A percentile compares a stretch with the other conserved stretches of the same genome.
phyloP scores from a whole-genome alignment of 306 rosid genomes.

The Amphicarpaea edgeworthii region DNA sequence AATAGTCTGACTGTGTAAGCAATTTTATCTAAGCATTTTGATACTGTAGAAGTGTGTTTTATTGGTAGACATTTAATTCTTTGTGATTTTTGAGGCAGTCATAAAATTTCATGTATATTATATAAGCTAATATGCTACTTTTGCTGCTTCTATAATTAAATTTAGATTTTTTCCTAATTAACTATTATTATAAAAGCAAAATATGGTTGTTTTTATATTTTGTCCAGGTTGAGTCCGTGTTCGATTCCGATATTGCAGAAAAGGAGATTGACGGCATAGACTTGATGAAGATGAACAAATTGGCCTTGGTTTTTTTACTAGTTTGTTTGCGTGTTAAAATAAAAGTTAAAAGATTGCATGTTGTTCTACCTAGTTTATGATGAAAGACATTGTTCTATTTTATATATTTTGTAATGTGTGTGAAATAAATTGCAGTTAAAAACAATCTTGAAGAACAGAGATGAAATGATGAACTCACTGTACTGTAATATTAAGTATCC shows the following conservation, averaged over 20 bases:
- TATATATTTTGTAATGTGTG: neutral
- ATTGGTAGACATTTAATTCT: neutral
- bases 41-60: neutral
- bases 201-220: neutral
- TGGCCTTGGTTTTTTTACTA: too few species aligned
- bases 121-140: too few species aligned
- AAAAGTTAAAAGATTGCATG: neutral
- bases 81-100: too few species aligned
- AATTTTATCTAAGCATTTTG: neutral
- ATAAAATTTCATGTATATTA: too few species aligned
- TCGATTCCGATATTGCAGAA: neutral
- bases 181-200: too few species aligned
- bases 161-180: too few species aligned
- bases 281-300: neutral
- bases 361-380: neutral
- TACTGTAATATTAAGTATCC: neutral
- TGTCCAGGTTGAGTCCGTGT: neutral
- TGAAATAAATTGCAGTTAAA: neutral
- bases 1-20: neutral
- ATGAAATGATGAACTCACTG: neutral
- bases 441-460: neutral
- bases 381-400: neutral
- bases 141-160: too few species aligned
- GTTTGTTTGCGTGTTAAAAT: neutral
- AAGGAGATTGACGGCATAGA: neutral